Base-by-base conservation (phyloP, 1,139 yeast species). In the Magnusiomyces suaveolens region DNA sequence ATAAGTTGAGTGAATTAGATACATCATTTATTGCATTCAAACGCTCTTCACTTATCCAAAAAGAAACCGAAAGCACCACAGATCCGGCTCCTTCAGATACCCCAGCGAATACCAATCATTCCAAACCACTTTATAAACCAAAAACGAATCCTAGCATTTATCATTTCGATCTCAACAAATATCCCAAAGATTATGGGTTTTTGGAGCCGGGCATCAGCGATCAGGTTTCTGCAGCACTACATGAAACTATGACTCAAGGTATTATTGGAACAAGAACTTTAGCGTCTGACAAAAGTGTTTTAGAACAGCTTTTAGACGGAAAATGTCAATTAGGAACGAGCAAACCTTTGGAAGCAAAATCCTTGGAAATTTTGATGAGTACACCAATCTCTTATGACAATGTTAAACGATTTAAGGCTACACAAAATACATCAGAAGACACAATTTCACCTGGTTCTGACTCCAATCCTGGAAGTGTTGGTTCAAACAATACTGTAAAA, bases 121-220 rank as follows among this genome's bases (percentile, higher is more conserved):
- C 44, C 25, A 41, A 41, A 21, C 25, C 44, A 8, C 4, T 20
- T 20, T 20, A 24, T 8, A 41, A 41, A 41, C 25, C 25, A 21
- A 41, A 41, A 21, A 8, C 44, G 4, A 41, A 21, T 21, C 44
- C 44, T 10, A 41, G 25, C 8, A 41, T 41, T 41, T 41, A 41
- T n/a, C 44, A 41, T 21, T 41, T 41, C 20, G 44, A 41, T 21
- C 3, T 18, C 25, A 20, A 3, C 10, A 41, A 41, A 20, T 41
- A 41, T 25, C 44, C 44, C 4, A 21, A 41, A 20, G 29, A 47
- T 16, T 47, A 47, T 47, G 50, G 50, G 6, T 47, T 47, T n/a
- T 33, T 47, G 21, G 20, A 41, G 12, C 24, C n/a, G 10, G 43
- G 20, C 6, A n/a, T 47, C 1, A 21, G 26, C 3, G 20, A 21